Evolutionary conservation across 2,329 filamentous ascomycete genomes (phyloP).

Genomic region (Ceratocystis alfenasii): DNA sequence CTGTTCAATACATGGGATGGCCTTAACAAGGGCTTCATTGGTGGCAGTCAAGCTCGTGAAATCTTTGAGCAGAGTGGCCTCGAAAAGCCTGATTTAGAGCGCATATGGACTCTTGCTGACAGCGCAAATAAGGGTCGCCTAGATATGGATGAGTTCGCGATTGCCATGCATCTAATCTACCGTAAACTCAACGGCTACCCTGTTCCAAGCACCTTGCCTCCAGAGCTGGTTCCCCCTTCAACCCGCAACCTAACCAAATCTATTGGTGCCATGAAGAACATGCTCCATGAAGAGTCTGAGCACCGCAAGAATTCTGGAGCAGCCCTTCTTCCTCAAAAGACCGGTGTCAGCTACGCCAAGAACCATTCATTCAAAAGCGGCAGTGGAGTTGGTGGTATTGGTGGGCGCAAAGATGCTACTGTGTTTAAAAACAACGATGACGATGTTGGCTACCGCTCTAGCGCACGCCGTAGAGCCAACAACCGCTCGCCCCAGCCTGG

Average conservation of each 20-base stretch:
- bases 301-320: constrained; percentile 79
- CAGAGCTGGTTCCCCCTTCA: constrained; percentile 87
- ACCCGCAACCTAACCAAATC: constrained; percentile 88
- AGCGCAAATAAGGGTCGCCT: constrained; percentile 87
- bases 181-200: constrained; percentile 93
- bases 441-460: constrained; percentile 82
- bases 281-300: constrained; percentile 83
- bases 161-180: constrained; percentile 98
- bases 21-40: constrained; percentile 81
- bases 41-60: constrained; percentile 84
- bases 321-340: constrained; percentile 83
- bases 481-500: constrained; percentile 69
- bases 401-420: constrained; percentile 79
- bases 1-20: constrained; percentile 97
- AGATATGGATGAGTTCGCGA: constrained; percentile 93
- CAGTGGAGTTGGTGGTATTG: constrained; percentile 43
- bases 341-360: constrained; percentile 96
- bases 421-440: constrained; percentile 96
- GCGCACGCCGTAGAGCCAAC: constrained; percentile 74
- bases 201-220: constrained; percentile 71
- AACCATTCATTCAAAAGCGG: constrained; percentile 67
- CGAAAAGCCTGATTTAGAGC: constrained; percentile 78
- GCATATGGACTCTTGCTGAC: constrained; percentile 89
- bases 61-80: constrained; percentile 94
- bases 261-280: constrained; percentile 80